A percentile compares a stretch with the other conserved stretches of the same genome.
These are phyloP conservation scores for Beauveria varroae DNA, from an alignment of 2,329 filamentous ascomycete genomes.

Conservation along the genomic window DNA sequence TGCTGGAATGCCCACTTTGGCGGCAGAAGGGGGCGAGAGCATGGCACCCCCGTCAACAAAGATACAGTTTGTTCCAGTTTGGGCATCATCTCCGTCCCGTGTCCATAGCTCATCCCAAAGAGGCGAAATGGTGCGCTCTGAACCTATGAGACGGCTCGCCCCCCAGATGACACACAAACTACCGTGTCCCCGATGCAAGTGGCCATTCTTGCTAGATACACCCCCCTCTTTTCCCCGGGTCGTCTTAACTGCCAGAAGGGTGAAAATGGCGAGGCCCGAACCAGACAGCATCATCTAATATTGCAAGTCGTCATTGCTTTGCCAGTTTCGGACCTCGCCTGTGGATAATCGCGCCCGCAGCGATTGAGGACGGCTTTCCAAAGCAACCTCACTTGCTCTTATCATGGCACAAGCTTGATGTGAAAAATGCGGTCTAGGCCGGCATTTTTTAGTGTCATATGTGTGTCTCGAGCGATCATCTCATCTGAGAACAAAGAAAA, in stretches of 20 bases:
- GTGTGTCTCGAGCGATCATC: background rate
- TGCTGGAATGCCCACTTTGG: background rate
- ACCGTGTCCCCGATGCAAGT: slow-evolving; percentile 2
- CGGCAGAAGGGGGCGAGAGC: background rate
- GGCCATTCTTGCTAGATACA: background rate
- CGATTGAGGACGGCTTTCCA: background rate
- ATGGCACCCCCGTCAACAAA: slow-evolving; percentile 7
- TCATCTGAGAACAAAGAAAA: background rate
- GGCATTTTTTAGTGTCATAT: background rate
- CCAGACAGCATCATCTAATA: background rate
- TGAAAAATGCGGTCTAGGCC: background rate
- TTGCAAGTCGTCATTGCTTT: background rate
- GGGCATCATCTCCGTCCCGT: slow-evolving; percentile 10
- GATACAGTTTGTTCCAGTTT: slow-evolving; percentile 7
- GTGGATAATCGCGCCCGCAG: background rate
- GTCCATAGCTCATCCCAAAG: background rate
- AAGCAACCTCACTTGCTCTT: background rate
- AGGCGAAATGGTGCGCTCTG: slow-evolving; percentile 1
- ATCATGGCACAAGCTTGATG: background rate
- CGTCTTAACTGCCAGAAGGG: background rate
- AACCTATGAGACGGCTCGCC: background rate
- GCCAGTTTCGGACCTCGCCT: background rate
- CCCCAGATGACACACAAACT: background rate
- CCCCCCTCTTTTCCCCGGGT: background rate
- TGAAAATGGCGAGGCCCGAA: slow-evolving; percentile 1